Evolutionary conservation across 2,329 filamentous ascomycete species (phyloP).

Genomic region (Colletotrichum cordylinicola): DNA sequence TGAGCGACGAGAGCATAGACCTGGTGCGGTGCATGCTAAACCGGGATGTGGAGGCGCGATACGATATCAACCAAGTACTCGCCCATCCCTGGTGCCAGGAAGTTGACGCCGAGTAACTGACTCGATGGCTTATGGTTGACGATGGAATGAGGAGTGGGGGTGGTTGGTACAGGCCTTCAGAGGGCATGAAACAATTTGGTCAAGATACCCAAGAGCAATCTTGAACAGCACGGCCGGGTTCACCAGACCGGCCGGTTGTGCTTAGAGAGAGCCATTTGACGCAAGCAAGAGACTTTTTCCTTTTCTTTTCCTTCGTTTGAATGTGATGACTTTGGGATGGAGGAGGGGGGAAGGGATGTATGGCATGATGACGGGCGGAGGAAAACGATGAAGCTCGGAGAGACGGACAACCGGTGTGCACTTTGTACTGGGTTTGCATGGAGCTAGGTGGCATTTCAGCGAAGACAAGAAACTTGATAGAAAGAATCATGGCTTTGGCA

Average conservation of each 20-base stretch:
- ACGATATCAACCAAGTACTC: constrained; percentile 87
- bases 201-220: constrained; percentile 24
- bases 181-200: constrained; percentile 17
- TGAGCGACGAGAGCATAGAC: constrained; percentile 92
- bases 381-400: background rate
- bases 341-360: background rate
- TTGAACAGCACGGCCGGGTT: constrained; percentile 16
- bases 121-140: background rate
- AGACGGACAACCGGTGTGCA: background rate
- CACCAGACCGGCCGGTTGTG: background rate
- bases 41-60: constrained; percentile 81
- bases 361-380: background rate
- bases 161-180: background rate
- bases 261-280: constrained; percentile 21
- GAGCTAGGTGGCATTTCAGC: background rate
- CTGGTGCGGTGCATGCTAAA: constrained; percentile 92
- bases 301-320: background rate
- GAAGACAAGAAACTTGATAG: background rate
- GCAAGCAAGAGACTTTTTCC: constrained; percentile 7
- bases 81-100: constrained; percentile 80
- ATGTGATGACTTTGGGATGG: background rate
- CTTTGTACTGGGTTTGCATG: background rate
- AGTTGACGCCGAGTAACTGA: constrained; percentile 16
- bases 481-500: background rate
- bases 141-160: background rate